Conservation (phyloP, 208 protist genomes). For the Crithidia acanthocephali region DNA sequence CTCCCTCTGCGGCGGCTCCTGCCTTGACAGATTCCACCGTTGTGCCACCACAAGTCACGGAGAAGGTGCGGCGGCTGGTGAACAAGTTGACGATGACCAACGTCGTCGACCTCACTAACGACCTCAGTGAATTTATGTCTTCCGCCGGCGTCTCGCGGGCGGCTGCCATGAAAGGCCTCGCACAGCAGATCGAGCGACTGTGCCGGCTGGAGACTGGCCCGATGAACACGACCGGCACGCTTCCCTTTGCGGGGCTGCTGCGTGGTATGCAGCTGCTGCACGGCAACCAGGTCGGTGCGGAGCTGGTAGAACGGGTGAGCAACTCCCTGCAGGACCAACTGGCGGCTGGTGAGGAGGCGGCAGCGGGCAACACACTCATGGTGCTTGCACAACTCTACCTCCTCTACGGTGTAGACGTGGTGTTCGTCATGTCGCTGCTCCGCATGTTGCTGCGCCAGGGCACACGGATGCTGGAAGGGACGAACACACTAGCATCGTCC, state of each 20-base stretch:
- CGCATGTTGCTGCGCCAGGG: slow-evolving; percentile 43
- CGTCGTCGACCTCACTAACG: slow-evolving; percentile 69
- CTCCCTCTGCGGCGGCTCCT: neutral
- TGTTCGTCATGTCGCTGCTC: slow-evolving; percentile 62
- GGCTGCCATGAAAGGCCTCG: slow-evolving; percentile 53
- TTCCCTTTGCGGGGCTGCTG: slow-evolving; percentile 80
- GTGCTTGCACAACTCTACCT: slow-evolving; percentile 78
- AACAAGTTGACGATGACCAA: slow-evolving; percentile 86
- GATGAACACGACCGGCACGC: slow-evolving; percentile 56
- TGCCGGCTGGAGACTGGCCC: slow-evolving; percentile 61
- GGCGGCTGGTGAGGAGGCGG: slow-evolving; percentile 47
- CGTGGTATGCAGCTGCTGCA: slow-evolving; percentile 79
- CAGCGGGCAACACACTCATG: slow-evolving; percentile 63
- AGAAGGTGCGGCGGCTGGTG: slow-evolving; percentile 52
- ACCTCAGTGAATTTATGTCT: slow-evolving; percentile 52
- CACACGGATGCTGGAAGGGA: slow-evolving; percentile 19
- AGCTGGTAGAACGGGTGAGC: slow-evolving; percentile 66
- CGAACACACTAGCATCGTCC: neutral
- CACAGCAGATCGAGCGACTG: slow-evolving; percentile 58
- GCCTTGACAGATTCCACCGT: slow-evolving; percentile 2
- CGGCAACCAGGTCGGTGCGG: slow-evolving; percentile 66
- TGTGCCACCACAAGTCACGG: slow-evolving; percentile 38
- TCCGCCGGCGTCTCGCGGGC: slow-evolving; percentile 53
- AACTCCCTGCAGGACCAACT: slow-evolving; percentile 54
- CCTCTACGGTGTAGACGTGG: slow-evolving; percentile 67